phyloP scores from a whole-genome alignment of 768 basidiomycete species.

The Chalciporus sphaerocephalus region DNA sequence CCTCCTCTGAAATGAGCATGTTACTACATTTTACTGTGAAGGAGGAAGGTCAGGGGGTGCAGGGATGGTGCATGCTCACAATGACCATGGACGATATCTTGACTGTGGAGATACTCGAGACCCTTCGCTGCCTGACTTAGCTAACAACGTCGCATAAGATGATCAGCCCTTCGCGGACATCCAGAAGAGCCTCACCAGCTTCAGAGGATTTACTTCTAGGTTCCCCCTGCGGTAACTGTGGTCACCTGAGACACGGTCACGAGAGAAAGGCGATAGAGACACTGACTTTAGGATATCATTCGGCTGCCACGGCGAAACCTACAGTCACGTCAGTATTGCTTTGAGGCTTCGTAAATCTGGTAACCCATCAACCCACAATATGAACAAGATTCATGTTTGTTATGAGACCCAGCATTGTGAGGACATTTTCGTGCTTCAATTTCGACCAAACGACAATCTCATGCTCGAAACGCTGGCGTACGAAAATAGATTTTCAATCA shows the following conservation, averaged over 20 bases:
- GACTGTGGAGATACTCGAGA: constrained; percentile 51
- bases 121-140: constrained; percentile 52
- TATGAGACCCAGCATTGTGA: constrained; percentile 52
- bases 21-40: constrained; percentile 57
- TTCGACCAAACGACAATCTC: constrained; percentile 54
- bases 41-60: constrained; percentile 3
- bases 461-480: constrained; percentile 48
- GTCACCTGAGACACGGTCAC: neutral
- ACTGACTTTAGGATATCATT: constrained; percentile 52
- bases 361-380: constrained; percentile 39
- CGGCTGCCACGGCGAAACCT: constrained; percentile 64
- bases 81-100: constrained; percentile 55
- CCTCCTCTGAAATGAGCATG: constrained; percentile 51
- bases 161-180: neutral
- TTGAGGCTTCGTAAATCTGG: neutral
- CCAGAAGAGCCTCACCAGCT: constrained; percentile 34
- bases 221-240: constrained; percentile 40
- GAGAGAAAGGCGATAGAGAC: neutral
- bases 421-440: constrained; percentile 44
- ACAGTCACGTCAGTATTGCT: neutral
- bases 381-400: constrained; percentile 51
- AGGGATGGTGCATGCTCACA: constrained; percentile 37
- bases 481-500: neutral
- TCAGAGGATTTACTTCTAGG: constrained; percentile 37
- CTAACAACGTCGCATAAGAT: constrained; percentile 27